Conservation (phyloP, 352 stramenopile species). For the Plasmopara halstedii region DNA sequence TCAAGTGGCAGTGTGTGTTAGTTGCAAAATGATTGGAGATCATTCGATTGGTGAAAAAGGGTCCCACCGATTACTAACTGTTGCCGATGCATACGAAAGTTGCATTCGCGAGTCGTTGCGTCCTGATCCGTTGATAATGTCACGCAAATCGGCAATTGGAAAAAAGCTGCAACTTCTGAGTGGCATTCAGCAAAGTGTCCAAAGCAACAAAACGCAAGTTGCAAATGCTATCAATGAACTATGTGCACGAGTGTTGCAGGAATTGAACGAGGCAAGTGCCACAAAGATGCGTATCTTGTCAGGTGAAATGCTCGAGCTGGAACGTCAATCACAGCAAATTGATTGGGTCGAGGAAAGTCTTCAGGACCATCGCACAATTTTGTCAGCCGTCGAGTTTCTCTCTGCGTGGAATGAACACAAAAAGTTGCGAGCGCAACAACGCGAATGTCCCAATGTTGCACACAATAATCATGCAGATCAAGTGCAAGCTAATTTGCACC, state of each 20-base stretch:
- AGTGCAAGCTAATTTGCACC: conserved; percentile 51
- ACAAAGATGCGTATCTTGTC: conserved; percentile 46
- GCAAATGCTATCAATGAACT: conserved; percentile 40
- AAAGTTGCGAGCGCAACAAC: conserved; percentile 48
- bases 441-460: conserved; percentile 45
- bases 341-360: conserved; percentile 64
- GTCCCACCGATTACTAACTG: conserved; percentile 48
- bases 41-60: conserved; percentile 77
- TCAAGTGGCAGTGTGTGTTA: conserved; percentile 53
- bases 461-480: conserved; percentile 32
- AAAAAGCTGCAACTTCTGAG: conserved; percentile 42
- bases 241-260: conserved; percentile 34
- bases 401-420: conserved; percentile 65
- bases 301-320: conserved; percentile 52
- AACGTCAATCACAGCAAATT: conserved; percentile 61
- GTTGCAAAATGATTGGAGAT: conserved; percentile 78
- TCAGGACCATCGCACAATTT: conserved; percentile 32
- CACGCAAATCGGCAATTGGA: conserved; percentile 52
- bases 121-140: conserved; percentile 55
- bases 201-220: conserved; percentile 43
- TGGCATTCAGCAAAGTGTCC: conserved; percentile 21
- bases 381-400: conserved; percentile 53
- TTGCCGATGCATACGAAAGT: conserved; percentile 59
- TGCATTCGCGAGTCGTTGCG: conserved; percentile 58
- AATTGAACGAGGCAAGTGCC: conserved; percentile 32